Evolutionary conservation across 306 rosid species (phyloP).

Genomic region (Quillaja saponaria): DNA sequence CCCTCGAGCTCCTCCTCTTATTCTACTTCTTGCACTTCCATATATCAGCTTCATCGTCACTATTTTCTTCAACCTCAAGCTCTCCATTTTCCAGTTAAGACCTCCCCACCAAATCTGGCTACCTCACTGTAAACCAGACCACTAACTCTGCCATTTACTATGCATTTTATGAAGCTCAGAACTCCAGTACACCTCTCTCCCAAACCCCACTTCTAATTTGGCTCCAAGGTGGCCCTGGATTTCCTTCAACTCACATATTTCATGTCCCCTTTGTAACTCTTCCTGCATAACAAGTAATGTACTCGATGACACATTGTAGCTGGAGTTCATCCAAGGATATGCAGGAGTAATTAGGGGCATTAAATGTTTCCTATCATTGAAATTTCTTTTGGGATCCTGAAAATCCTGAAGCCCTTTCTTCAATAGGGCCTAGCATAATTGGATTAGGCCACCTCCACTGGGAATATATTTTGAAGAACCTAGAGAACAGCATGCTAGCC

Average conservation of each 20-base stretch:
- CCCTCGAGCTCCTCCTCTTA: constrained; percentile 5
- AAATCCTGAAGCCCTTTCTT: neutral
- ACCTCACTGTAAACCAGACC: constrained; percentile 48
- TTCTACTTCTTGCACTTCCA: neutral
- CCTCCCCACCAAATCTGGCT: constrained; percentile 76
- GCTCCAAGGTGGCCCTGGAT: constrained; percentile 82
- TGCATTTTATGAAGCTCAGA: constrained; percentile 75
- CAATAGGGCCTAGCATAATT: neutral
- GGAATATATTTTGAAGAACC: neutral
- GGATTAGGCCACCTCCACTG: constrained; percentile 9
- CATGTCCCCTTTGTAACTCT: constrained; percentile 1
- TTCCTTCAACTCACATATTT: neutral
- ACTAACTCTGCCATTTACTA: constrained; percentile 70
- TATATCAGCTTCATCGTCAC: constrained; percentile 11
- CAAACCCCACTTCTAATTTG: constrained; percentile 35
- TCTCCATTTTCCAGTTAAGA: constrained; percentile 51
- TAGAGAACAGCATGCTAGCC: constrained; percentile 1
- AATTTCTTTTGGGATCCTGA: neutral
- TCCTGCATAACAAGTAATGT: neutral
- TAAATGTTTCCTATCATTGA: neutral
- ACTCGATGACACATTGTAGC: constrained; percentile 11
- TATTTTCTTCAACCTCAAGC: constrained; percentile 9
- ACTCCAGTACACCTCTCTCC: constrained; percentile 45
- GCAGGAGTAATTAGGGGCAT: constrained; percentile 8
- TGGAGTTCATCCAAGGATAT: constrained; percentile 16